Evolutionary conservation across 2,329 filamentous ascomycete species (phyloP), one percentile per base, ranked within the genome.

Genomic region (Epichloe glyceriae): DNA sequence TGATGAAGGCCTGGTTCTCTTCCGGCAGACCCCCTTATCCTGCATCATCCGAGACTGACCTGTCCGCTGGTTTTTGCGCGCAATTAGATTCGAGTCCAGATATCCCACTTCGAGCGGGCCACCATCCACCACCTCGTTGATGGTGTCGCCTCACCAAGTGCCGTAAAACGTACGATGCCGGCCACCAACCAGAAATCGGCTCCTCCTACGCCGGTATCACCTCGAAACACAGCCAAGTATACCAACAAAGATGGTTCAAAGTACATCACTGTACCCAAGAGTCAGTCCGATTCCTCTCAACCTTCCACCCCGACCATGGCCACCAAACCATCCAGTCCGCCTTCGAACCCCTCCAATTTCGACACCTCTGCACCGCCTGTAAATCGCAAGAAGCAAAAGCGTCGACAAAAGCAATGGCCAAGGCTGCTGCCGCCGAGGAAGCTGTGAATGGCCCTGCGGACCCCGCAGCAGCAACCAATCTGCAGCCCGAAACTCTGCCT

Each of bases 351-450:
- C 51, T 52, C 53, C 52, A 58, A 54, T 45, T 48, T 53, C 53
- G 62, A 68, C 54, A 55, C 54, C 46, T 59, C 67, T 45, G 69
- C 73, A 43, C 73, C 72, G 43, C 62, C 74, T 8, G 84, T 90
- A 48, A 96, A 95, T 70, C 82, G 87, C 64, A 96, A 96, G 75
- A 97, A 96, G 74, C 86, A 93, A 67, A 96, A 95, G 75, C 82
- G 90, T 58, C 80, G 90, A 57, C 85, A 87, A 63, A 96, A 69
- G 86, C 85, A 35, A 85, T 87, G 34, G 84, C 83, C 54, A 80
- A 84, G 62, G 79, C 79, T 33, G 80, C 79, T 26, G 79, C 73
- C 41, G 70, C 70, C 5, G 66, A 69, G 50, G 59, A 64, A 26
- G 59, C 60, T 22, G 58, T 61, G 34, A 74, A 76, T 54, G 73